phyloP scores from a whole-genome alignment of 257 asterid genomes.

The Solanum peruvianum region DNA sequence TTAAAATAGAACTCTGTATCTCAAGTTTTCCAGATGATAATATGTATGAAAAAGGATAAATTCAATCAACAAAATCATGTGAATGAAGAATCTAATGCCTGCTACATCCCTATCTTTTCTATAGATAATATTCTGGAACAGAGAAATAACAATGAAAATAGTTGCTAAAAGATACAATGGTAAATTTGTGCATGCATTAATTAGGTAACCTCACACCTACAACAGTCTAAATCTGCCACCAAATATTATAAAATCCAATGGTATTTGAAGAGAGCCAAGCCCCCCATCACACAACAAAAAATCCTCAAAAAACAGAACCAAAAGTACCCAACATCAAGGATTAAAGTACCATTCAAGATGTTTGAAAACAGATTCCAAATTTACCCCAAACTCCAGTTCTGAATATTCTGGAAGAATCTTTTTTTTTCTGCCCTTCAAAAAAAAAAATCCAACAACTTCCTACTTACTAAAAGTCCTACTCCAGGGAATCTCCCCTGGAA shows the following conservation, averaged over 20 bases:
- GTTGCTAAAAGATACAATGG: background rate
- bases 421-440: background rate
- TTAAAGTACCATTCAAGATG: background rate
- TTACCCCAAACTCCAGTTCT: background rate
- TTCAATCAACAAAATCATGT: background rate
- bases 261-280: background rate
- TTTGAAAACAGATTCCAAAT: background rate
- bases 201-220: background rate
- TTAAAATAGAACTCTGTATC: background rate
- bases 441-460: background rate
- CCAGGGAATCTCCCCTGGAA: background rate
- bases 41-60: background rate
- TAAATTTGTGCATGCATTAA: background rate
- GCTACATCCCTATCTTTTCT: background rate
- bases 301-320: background rate
- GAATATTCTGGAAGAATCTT: background rate
- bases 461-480: background rate
- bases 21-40: background rate
- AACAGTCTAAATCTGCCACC: background rate
- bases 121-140: background rate
- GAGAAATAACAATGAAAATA: background rate
- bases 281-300: background rate
- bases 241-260: background rate
- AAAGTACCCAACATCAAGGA: background rate
- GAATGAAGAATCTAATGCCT: background rate